These are phyloP conservation scores for Prunella vulgaris DNA, from an alignment of 257 asterid species.

Conservation along the genomic window DNA sequence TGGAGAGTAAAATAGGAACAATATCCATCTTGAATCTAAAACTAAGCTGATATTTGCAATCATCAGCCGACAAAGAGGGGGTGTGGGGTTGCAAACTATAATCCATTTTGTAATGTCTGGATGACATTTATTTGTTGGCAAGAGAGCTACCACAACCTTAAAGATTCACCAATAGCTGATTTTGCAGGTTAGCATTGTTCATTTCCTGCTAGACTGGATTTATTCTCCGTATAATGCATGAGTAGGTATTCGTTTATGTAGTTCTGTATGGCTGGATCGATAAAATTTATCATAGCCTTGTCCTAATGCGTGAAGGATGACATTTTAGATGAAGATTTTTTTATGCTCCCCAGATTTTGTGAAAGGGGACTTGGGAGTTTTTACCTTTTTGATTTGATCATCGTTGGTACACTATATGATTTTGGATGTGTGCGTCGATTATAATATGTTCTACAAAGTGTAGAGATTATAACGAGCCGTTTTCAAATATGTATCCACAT, in stretches of 20 bases:
- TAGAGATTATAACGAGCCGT: too few species aligned
- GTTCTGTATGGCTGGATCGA: constrained; percentile 8
- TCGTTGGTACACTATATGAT: not conserved
- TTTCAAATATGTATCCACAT: too few species aligned
- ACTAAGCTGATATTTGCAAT: constrained; percentile 23
- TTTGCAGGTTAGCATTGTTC: constrained; percentile 25
- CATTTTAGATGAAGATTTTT: not conserved
- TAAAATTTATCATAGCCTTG: not conserved
- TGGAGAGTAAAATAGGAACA: constrained; percentile 61
- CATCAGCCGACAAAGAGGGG: not conserved
- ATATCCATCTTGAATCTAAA: not conserved
- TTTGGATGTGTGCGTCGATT: too few species aligned
- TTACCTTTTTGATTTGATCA: not conserved
- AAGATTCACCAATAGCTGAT: constrained; percentile 16
- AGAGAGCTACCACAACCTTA: constrained; percentile 11
- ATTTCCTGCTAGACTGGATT: constrained; percentile 8
- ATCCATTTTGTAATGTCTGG: constrained; percentile 23
- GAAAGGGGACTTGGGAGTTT: not conserved
- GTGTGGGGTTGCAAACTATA: not conserved
- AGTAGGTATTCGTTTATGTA: constrained; percentile 4
- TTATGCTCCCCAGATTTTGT: not conserved
- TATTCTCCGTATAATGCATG: constrained; percentile 6
- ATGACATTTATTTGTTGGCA: constrained; percentile 24
- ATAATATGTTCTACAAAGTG: too few species aligned
- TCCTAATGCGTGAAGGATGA: not conserved